These are phyloP conservation scores for Paraphoma chrysanthemicola DNA, from an alignment of 2,329 filamentous ascomycete species.

Conservation along the genomic window DNA sequence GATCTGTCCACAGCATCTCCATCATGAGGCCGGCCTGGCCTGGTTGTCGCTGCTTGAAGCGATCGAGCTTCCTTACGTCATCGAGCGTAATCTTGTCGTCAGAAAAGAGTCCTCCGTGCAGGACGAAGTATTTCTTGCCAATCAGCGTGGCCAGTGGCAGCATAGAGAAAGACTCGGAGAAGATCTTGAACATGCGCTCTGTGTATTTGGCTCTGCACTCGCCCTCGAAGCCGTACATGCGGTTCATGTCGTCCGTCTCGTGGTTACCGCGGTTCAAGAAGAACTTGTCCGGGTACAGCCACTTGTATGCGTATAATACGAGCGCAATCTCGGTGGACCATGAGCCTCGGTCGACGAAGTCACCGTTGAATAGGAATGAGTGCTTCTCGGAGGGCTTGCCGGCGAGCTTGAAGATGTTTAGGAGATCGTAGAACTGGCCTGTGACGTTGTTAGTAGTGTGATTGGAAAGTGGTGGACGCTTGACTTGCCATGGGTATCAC, in stretches of 20 bases:
- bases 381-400: slow-evolving; percentile 85
- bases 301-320: slow-evolving; percentile 95
- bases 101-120: slow-evolving; percentile 95
- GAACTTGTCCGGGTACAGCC: slow-evolving; percentile 84
- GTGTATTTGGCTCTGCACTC: slow-evolving; percentile 99
- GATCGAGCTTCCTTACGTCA: slow-evolving; percentile 90
- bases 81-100: slow-evolving; percentile 91
- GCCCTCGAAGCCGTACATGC: slow-evolving; percentile 96
- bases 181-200: slow-evolving; percentile 93
- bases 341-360: slow-evolving; percentile 96
- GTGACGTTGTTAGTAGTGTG: slow-evolving; percentile 19
- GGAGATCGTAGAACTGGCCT: slow-evolving; percentile 97
- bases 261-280: slow-evolving; percentile 98
- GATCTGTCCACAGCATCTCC: slow-evolving; percentile 99
- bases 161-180: slow-evolving; percentile 97
- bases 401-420: slow-evolving; percentile 94
- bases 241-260: slow-evolving; percentile 99
- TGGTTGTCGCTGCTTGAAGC: slow-evolving; percentile 89
- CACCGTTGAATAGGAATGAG: slow-evolving; percentile 96
- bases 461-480: not conserved
- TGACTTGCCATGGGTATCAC: slow-evolving; percentile 87
- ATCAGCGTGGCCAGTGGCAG: slow-evolving; percentile 91
- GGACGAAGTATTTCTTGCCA: slow-evolving; percentile 86
- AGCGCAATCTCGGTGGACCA: slow-evolving; percentile 98
- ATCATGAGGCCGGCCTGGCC: slow-evolving; percentile 97